phyloP scores from a whole-genome alignment of 257 asterid genomes.

The Solanum neorickii region DNA sequence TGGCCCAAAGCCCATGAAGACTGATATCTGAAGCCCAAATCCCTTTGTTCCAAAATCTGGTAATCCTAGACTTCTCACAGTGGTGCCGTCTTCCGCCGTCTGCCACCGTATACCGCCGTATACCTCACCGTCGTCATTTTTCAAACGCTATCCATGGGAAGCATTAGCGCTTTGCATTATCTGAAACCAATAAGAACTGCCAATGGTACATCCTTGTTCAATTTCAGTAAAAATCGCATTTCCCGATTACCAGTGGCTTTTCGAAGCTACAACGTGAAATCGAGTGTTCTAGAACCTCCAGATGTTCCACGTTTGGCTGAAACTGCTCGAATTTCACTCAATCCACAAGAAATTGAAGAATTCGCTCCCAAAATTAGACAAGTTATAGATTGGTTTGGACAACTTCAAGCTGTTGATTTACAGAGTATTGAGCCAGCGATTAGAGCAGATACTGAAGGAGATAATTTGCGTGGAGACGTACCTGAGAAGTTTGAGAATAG shows the following conservation, averaged over 20 bases:
- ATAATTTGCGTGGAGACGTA: conserved; percentile 37
- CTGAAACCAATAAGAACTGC: background rate
- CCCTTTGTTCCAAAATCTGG: background rate
- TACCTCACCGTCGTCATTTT: background rate
- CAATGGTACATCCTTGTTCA: background rate
- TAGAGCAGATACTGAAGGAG: conserved; percentile 70
- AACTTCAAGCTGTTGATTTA: conserved; percentile 88
- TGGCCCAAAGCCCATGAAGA: background rate
- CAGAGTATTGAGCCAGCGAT: conserved; percentile 76
- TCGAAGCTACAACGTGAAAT: conserved; percentile 17
- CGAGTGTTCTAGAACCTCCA: conserved; percentile 48
- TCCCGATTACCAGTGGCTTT: background rate
- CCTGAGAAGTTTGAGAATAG: conserved; percentile 52
- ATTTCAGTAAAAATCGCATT: background rate
- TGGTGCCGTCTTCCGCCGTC: background rate
- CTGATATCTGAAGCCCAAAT: background rate
- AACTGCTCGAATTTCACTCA: conserved; percentile 72
- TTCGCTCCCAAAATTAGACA: conserved; percentile 60
- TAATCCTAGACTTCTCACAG: background rate
- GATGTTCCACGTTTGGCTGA: conserved; percentile 59
- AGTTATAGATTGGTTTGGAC: conserved; percentile 76
- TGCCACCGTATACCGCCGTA: background rate
- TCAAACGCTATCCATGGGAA: background rate
- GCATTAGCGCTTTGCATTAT: conserved; percentile 2
- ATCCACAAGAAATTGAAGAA: conserved; percentile 48